phyloP scores from a whole-genome alignment of 768 basidiomycete species.

The Porpolomopsis calyptriformis region DNA sequence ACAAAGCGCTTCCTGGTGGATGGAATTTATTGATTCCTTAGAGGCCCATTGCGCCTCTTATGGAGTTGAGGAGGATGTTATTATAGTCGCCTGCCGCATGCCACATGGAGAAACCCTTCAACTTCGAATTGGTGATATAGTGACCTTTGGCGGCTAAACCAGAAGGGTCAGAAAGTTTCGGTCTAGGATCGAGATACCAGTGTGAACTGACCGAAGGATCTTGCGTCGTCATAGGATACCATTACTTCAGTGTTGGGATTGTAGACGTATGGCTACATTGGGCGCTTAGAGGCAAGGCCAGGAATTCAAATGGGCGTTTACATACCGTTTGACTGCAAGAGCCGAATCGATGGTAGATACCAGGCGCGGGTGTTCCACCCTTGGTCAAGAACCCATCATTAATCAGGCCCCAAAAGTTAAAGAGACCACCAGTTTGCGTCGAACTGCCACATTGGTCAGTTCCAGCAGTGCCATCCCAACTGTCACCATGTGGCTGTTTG shows the following conservation, averaged over 20 bases:
- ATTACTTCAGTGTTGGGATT: constrained; percentile 40
- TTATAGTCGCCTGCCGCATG: constrained; percentile 56
- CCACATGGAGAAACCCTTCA: constrained; percentile 64
- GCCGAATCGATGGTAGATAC: constrained; percentile 47
- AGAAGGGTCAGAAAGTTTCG: not conserved
- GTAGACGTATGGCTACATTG: constrained; percentile 55
- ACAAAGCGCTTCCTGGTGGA: too few relatives aligned
- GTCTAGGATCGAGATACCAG: not conserved
- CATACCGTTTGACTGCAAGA: constrained; percentile 63
- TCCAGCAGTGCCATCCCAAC: constrained; percentile 38
- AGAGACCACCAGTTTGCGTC: constrained; percentile 38
- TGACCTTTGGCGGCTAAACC: constrained; percentile 42
- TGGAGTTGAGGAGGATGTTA: constrained; percentile 51
- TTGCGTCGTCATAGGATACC: constrained; percentile 57
- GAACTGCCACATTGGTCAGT: constrained; percentile 48
- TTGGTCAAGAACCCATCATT: constrained; percentile 41
- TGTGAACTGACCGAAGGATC: constrained; percentile 37
- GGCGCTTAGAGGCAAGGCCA: not conserved
- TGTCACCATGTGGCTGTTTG: constrained; percentile 40
- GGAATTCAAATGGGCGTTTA: constrained; percentile 2
- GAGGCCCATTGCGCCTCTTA: constrained; percentile 17
- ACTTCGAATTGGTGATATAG: constrained; percentile 40
- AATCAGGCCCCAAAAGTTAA: constrained; percentile 55
- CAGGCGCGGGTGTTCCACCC: constrained; percentile 29
- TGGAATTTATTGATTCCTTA: too few relatives aligned